These are phyloP conservation scores for Barnettozyma sucrosica DNA, from an alignment of 805 yeast genomes.

Conservation along the genomic window DNA sequence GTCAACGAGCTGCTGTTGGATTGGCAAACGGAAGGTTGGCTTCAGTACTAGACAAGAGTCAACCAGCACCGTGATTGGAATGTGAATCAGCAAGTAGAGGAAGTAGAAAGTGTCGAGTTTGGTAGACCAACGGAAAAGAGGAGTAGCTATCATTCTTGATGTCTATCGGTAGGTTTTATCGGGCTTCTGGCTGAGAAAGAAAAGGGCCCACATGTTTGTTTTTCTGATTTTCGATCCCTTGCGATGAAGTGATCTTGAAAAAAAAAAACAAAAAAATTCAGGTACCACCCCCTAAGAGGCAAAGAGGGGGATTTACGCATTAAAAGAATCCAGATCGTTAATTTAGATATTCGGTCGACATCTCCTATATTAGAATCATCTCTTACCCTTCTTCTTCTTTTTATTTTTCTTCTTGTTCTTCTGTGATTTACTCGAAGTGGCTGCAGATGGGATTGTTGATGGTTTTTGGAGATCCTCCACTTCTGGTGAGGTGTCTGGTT, in stretches of 20 bases:
- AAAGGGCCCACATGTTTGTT: not conserved
- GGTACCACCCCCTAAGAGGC: too few relatives aligned
- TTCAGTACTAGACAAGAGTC: slow-evolving; percentile 75
- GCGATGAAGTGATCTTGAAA: not conserved
- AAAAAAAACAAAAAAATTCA: too few relatives aligned
- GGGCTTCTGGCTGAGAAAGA: too few relatives aligned
- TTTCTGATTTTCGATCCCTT: not conserved
- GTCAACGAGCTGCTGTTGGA: slow-evolving; percentile 45
- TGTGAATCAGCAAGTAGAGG: slow-evolving; percentile 55
- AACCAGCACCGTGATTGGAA: slow-evolving; percentile 67
- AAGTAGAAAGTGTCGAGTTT: slow-evolving; percentile 40
- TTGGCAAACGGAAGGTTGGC: slow-evolving; percentile 33
- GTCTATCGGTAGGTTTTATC: not conserved
- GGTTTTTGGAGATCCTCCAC: not conserved
- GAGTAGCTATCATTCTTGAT: not conserved
- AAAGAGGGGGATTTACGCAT: too few relatives aligned
- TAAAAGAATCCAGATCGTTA: not conserved
- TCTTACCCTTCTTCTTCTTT: slow-evolving; percentile 5
- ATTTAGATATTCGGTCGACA: not conserved
- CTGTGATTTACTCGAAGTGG: not conserved
- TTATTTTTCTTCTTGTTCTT: slow-evolving; percentile 5
- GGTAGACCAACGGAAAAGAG: slow-evolving; percentile 17
- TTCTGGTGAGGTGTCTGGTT: not conserved
- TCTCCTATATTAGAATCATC: not conserved
- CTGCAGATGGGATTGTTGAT: not conserved